Base-by-base conservation (phyloP, 345 rosid species). In the Anastatica hierochuntica region DNA sequence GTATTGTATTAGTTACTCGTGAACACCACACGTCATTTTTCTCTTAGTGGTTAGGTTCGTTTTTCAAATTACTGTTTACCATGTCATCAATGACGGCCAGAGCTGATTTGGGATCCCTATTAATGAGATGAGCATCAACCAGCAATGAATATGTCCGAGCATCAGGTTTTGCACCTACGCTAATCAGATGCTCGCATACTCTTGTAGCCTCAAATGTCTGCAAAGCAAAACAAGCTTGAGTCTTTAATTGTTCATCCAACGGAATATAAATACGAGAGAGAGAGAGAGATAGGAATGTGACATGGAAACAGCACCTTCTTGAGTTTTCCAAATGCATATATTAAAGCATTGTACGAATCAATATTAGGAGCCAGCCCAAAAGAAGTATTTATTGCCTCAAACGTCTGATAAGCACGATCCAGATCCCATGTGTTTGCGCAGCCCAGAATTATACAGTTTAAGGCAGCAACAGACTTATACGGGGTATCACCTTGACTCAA, bases 381-480 rank as follows among this genome's bases (percentile, higher is more conserved):
- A 17, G 85, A 70, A 56, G 77, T 63, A 65, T 83, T 47, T 37
- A 92, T 78, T 37, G 98, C 88, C 47, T 83, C 95, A 73, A 92
- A 85, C n/a, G 97, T 92, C 71, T 88, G 88, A 56, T 88, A 88
- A 50, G 98, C 94, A 60, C 97, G 97, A 45, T 83, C 90, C 19
- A 88, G 76, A 58, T 92, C 98, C 98, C 98, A 88, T 71, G 74
- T 78, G 73, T 80, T 81, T 67, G 95, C 97, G 59, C 94, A 88
- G 36, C 98, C 98, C 52, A 85, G 71, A 68, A 92, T 71, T 54
- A 92, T 57, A 81, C 97, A 92, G 67, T 92, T 92, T 41, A 92
- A 62, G 64, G 94, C 97, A 76, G 95, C 86, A 46, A 88, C 84
- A 40, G 98, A 92, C 72, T 85, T 92, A 72, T 81, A 81, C 27